Evolutionary conservation across 164 flowering plant genomes (phyloP), one percentile per base, ranked within the genome.

Genomic region (Chloranthus sessilifolius): DNA sequence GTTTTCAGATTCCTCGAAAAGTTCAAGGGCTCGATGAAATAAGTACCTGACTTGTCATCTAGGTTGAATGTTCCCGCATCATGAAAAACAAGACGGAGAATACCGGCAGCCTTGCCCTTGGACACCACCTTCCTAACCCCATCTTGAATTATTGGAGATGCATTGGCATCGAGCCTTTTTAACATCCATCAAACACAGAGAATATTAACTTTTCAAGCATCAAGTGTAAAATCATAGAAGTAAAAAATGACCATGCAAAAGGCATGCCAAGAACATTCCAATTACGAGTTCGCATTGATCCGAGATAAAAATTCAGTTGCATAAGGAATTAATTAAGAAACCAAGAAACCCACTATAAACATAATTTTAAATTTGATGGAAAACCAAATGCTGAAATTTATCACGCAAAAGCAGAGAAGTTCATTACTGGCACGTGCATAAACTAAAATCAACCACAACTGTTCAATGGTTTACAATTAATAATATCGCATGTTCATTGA

Each of bases 81-180:
- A 70, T 87, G 98, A 66, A 91, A 91, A 34, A 73, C 96, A 54
- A 91, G 56, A 56, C 98, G 95, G 63, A 91, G 98, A 33, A 87
- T 59, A 62, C 96, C 96, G 44, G 98, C 78, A 60, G 96, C 92
- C 72, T 78, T 91, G 22, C 66, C 74, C 57, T 81, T 88, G 37
- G 95, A 53, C 53, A 88, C 17, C 7, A 80, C 84, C 66, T 78
- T 83, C 55, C 74, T 66, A 30, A 88, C 37, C 73, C 69, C 88
- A 50, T 70, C 82, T 59, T 60, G 72, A 6, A 88, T 52, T 0
- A 61, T 49, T 53, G 49, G 36, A 66, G 64, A 61, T 35, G 64
- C 64, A 46, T 47, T 55, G 19, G 46, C 31, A 53, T 19, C 65
- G 37, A 60, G 52, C 75, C 78, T 74, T 60, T 39, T n/a, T 64